Conservation (phyloP, 1,284 basidiomycete genomes). For the Ceratobasidium sp. region DNA sequence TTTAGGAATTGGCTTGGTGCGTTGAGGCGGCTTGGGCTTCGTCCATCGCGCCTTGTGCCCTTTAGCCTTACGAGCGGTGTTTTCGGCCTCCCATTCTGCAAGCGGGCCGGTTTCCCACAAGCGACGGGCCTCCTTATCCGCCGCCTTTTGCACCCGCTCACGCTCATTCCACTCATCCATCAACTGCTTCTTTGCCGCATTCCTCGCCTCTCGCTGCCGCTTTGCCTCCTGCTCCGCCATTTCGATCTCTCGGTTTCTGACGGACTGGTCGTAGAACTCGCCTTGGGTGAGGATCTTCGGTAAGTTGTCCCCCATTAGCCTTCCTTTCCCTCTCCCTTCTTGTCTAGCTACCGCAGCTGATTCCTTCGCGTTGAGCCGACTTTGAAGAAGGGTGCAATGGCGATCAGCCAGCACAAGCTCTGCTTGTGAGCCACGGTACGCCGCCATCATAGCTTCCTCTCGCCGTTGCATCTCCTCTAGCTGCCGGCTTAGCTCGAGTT, state of each 20-base stretch:
- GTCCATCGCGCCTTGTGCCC: too few relatives aligned
- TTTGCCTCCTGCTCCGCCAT: background rate
- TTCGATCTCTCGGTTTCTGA: background rate
- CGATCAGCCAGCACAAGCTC: background rate
- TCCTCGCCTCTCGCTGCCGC: background rate
- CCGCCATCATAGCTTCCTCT: background rate
- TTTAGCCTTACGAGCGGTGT: too few relatives aligned
- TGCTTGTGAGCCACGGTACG: background rate
- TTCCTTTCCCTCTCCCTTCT: background rate
- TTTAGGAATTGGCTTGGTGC: too few relatives aligned
- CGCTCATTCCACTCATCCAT: background rate
- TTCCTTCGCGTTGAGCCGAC: background rate
- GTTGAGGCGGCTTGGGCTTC: too few relatives aligned
- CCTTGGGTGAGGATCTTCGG: background rate
- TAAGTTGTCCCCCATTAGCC: background rate
- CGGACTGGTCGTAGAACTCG: background rate
- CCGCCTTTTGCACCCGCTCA: background rate
- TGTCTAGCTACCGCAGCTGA: too few relatives aligned
- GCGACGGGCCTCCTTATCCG: background rate
- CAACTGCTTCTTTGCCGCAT: background rate
- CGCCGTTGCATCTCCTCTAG: background rate
- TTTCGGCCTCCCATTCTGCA: background rate
- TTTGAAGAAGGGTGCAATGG: background rate
- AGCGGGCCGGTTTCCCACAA: background rate
- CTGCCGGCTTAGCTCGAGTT: too few relatives aligned